Percentiles rank a stretch among this genome's conserved stretches.
These are phyloP conservation scores for Sanghuangporus weigelae DNA, from an alignment of 1,284 basidiomycete species.

Conservation along the genomic window DNA sequence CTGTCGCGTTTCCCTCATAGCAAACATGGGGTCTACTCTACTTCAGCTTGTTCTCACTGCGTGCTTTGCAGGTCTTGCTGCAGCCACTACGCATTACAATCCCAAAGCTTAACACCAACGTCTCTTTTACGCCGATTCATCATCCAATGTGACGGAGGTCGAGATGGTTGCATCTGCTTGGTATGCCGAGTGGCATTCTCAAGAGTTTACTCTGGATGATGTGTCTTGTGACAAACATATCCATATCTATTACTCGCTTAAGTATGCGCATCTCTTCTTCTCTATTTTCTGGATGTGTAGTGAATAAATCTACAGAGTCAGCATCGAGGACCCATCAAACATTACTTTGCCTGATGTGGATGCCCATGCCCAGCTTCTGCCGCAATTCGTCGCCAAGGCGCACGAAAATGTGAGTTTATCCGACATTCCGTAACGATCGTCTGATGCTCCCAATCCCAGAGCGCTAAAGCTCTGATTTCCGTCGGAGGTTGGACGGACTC, in stretches of 20 bases:
- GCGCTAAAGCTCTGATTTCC: slow-evolving; percentile 70
- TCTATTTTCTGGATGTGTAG: neutral
- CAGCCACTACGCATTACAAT: too few relatives aligned
- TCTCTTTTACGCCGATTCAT: too few relatives aligned
- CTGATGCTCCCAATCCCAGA: slow-evolving; percentile 30
- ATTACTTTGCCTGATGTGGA: slow-evolving; percentile 38
- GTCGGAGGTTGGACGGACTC: slow-evolving; percentile 89
- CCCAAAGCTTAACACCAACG: too few relatives aligned
- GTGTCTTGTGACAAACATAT: slow-evolving; percentile 61
- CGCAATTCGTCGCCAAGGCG: slow-evolving; percentile 50
- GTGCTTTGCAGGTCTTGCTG: too few relatives aligned
- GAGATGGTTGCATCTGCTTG: slow-evolving; percentile 46
- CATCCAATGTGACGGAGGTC: slow-evolving; percentile 26
- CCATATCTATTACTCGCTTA: slow-evolving; percentile 60
- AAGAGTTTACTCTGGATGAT: slow-evolving; percentile 40
- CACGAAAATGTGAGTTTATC: slow-evolving; percentile 44
- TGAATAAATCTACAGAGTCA: slow-evolving; percentile 31
- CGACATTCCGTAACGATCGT: neutral
- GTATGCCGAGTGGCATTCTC: slow-evolving; percentile 59
- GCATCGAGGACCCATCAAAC: slow-evolving; percentile 39
- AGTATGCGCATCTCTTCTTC: slow-evolving; percentile 34
- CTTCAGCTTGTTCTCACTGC: too few relatives aligned
- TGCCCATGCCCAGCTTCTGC: slow-evolving; percentile 39
- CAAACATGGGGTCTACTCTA: too few relatives aligned
- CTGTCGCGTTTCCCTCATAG: too few relatives aligned